These are phyloP conservation scores for Vickermania spadyakhi DNA, from an alignment of 208 protist species.

Conservation along the genomic window DNA sequence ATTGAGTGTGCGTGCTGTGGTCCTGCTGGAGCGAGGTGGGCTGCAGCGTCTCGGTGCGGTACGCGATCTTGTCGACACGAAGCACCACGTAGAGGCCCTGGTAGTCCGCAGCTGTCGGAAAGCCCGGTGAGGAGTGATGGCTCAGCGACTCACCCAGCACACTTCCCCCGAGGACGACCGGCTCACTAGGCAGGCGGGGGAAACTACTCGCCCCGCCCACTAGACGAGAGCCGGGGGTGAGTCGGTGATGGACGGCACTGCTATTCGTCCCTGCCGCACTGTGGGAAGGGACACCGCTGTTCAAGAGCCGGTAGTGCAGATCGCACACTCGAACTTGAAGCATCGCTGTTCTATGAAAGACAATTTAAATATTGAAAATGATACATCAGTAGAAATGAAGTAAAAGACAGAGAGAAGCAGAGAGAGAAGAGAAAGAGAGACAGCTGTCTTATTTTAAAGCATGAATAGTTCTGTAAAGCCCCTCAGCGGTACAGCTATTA, in stretches of 20 bases:
- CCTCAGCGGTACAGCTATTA: too few relatives aligned
- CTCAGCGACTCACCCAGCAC: too few relatives aligned
- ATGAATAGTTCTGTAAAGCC: too few relatives aligned
- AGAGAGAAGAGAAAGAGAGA: background rate
- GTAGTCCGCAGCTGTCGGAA: slow-evolving; percentile 6
- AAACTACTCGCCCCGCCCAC: too few relatives aligned
- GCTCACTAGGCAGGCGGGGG: too few relatives aligned
- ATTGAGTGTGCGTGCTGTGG: too few relatives aligned
- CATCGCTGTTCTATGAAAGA: background rate
- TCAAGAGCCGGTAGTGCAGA: background rate
- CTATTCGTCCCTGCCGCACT: slow-evolving; percentile 12
- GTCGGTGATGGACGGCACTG: too few relatives aligned
- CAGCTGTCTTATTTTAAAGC: too few relatives aligned
- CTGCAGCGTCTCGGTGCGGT: slow-evolving; percentile 12
- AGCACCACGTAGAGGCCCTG: slow-evolving; percentile 16
- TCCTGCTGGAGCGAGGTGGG: too few relatives aligned
- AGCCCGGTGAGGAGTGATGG: slow-evolving; percentile 12
- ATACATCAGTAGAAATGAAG: background rate
- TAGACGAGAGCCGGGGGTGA: too few relatives aligned
- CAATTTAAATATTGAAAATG: background rate
- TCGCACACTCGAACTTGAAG: background rate
- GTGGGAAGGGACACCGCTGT: background rate
- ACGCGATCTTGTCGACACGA: slow-evolving; percentile 7
- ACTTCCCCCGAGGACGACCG: too few relatives aligned
- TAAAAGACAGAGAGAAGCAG: background rate